These are phyloP conservation scores for Purshia tridentata DNA, from an alignment of 306 rosid species.

Conservation along the genomic window DNA sequence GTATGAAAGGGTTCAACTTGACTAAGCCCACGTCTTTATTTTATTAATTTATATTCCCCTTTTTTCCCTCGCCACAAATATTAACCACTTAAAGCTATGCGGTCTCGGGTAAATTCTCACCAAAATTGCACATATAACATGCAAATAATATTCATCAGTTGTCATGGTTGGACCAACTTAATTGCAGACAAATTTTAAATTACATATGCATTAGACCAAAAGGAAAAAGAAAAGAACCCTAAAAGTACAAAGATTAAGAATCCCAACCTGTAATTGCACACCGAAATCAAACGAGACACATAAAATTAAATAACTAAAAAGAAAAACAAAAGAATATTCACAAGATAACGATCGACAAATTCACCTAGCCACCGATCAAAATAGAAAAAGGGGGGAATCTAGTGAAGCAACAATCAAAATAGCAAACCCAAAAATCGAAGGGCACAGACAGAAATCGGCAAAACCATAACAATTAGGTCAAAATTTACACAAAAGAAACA, in stretches of 20 bases:
- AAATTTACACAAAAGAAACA: background rate
- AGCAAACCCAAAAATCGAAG: background rate
- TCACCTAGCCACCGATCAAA: background rate
- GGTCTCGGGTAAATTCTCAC: background rate
- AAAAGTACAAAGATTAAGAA: background rate
- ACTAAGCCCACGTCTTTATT: background rate
- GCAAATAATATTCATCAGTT: background rate
- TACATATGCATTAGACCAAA: background rate
- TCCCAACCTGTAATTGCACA: background rate
- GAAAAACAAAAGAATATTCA: background rate
- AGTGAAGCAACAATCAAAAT: background rate
- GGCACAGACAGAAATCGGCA: background rate
- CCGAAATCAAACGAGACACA: background rate
- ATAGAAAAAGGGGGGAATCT: no score
- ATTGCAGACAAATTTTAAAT: background rate
- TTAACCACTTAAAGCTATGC: background rate
- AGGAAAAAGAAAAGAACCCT: background rate
- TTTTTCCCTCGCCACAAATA: background rate
- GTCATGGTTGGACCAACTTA: background rate
- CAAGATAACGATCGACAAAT: background rate
- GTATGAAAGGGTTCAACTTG: background rate
- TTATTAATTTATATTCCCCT: no score
- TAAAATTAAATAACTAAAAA: background rate
- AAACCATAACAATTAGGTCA: background rate
- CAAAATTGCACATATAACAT: conserved; percentile 1